These are phyloP conservation scores for Boeremia exigua DNA, from an alignment of 2,329 filamentous ascomycete species.

Conservation along the genomic window DNA sequence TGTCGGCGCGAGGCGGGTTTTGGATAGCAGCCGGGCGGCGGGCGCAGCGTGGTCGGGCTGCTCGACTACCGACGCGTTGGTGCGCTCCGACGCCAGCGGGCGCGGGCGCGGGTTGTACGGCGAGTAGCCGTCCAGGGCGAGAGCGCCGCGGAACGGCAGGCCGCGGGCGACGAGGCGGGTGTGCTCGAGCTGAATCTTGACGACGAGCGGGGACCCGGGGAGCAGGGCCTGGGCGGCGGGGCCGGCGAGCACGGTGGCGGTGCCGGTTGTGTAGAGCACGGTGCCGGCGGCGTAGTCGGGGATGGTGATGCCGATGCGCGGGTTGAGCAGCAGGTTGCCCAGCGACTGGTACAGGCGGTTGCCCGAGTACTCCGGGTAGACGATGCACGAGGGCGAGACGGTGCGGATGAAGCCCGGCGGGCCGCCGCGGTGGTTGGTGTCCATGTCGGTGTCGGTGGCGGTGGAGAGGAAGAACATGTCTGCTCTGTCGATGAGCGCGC, in stretches of 20 bases:
- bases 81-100: conserved; percentile 66
- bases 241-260: conserved; percentile 69
- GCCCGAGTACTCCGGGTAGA: conserved; percentile 85
- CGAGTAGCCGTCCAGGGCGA: conserved; percentile 65
- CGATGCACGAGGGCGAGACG: conserved; percentile 65
- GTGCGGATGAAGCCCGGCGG: conserved; percentile 75
- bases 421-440: conserved; percentile 82
- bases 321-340: conserved; percentile 74
- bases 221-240: conserved; percentile 67
- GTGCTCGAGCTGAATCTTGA: conserved; percentile 68
- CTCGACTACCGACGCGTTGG: conserved; percentile 27
- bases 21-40: conserved; percentile 64
- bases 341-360: conserved; percentile 85
- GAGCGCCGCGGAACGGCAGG: conserved; percentile 70
- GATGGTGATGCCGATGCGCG: conserved; percentile 71
- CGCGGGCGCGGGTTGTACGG: conserved; percentile 82
- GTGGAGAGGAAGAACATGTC: conserved; percentile 83
- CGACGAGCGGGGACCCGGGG: conserved; percentile 73
- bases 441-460: conserved; percentile 70
- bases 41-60: conserved; percentile 21
- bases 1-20: conserved; percentile 67
- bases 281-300: conserved; percentile 76
- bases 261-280: conserved; percentile 76
- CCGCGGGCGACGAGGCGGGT: conserved; percentile 68
- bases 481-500: conserved; percentile 65